Percentiles rank a stretch among this genome's conserved stretches.
Conservation (phyloP, 2,329 filamentous ascomycete species). For the Arthroderma sp. region DNA sequence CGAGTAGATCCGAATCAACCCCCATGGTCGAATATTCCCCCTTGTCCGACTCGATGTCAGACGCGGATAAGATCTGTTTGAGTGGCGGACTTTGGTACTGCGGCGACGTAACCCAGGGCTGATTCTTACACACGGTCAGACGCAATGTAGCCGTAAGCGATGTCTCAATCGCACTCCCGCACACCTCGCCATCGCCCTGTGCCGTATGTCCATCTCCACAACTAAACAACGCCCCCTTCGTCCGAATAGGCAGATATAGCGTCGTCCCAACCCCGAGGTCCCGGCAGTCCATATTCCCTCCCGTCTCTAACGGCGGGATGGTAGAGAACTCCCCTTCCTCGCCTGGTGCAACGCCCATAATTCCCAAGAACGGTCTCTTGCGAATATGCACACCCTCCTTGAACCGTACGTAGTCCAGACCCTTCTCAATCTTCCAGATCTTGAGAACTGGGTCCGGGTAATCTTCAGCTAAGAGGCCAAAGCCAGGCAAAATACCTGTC, state of each 20-base stretch:
- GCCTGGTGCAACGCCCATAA: conserved; percentile 39
- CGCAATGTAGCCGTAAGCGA: conserved; percentile 37
- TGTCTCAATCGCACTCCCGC: conserved; percentile 45
- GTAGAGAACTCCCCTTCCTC: conserved; percentile 34
- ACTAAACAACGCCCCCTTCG: conserved; percentile 39
- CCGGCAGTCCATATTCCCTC: conserved; percentile 44
- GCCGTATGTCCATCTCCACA: conserved; percentile 44
- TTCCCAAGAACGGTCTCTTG: conserved; percentile 39
- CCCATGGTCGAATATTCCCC: conserved; percentile 38
- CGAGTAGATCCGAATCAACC: conserved; percentile 34
- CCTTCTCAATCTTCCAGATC: conserved; percentile 35
- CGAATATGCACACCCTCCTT: conserved; percentile 38
- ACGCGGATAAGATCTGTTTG: conserved; percentile 12
- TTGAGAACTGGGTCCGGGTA: conserved; percentile 34
- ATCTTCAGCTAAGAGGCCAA: conserved; percentile 39
- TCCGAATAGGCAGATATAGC: conserved; percentile 39
- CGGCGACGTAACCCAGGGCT: conserved; percentile 34
- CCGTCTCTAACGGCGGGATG: conserved; percentile 39
- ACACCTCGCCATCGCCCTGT: conserved; percentile 43
- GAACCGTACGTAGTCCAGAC: conserved; percentile 32
- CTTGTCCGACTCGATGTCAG: conserved; percentile 18
- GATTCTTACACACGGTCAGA: conserved; percentile 37
- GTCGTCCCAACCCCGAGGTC: conserved; percentile 35
- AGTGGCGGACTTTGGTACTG: conserved; percentile 32
- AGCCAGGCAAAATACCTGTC: conserved; percentile 40